Evolutionary conservation across 2,329 filamentous ascomycete genomes (phyloP), one percentile per base, ranked within the genome.

Genomic region (Graphilbum fragrans): DNA sequence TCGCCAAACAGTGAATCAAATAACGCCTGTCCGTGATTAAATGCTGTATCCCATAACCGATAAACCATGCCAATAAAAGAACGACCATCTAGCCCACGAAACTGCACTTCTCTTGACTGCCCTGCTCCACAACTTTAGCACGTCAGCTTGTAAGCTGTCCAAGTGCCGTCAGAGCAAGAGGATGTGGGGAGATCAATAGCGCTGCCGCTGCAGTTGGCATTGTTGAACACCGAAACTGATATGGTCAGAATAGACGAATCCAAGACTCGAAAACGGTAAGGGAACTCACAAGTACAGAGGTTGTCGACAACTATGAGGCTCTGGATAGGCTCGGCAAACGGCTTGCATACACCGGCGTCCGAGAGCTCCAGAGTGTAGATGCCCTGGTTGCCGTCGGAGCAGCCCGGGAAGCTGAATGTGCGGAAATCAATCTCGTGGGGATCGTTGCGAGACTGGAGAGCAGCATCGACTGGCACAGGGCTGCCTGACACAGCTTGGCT

Each of bases 381-480:
- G 39, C 48, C 48, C 37, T 50, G 48, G 38, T 50, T 50, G 12
- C 47, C 34, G n/a, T 34, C 45, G 18, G 3, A 18, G 33, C 48
- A 50, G 40, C 48, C 48, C 0, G 41, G 16, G 27, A 39, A 44
- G 18, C 45, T 44, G 22, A 44, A 50, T 4, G 47, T 47, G 38
- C 48, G 45, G 44, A 50, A 47, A 39, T 50, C 47, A 25, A 29
- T 29, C 41, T 47, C 35, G 34, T 50, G 47, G 4, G 41, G 45
- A 31, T 49, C 47, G 33, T 4, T 12, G 25, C 18, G 18, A 27
- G n/a, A 17, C 14, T 32, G 27, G n/a, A 23, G 25, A 20, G n/a
- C 17, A n/a, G 29, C 14, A 11, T 19, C 36, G 11, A 32, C 23
- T 18, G 39, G 31, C 7, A 39, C 17, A 3, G 39, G 33, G 11